Percentiles rank a stretch among this genome's conserved stretches.
Evolutionary conservation across 176 grass and related monocot genomes (phyloP).

Genomic region (Elaeis guineensis): DNA sequence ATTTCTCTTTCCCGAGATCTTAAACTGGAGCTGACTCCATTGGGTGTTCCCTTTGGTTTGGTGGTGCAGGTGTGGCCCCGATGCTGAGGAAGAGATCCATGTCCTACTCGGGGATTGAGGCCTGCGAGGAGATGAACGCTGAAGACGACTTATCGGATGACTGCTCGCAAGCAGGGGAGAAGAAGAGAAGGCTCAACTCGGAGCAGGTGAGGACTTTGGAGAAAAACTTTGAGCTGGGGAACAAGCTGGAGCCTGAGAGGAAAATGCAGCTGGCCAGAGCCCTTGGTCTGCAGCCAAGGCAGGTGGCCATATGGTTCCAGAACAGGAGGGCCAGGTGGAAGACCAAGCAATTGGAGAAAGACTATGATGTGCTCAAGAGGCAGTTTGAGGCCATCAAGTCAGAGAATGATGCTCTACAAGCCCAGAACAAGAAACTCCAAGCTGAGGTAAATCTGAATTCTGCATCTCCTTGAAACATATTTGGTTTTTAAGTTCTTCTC

Average conservation of each 20-base stretch:
- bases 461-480: no score
- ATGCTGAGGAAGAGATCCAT: conserved; percentile 78
- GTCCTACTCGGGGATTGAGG: conserved; percentile 27
- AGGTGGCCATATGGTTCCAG: conserved; percentile 96
- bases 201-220: conserved; percentile 95
- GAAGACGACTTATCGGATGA: conserved; percentile 90
- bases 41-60: neutral
- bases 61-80: conserved; percentile 49
- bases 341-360: conserved; percentile 91
- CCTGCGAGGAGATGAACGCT: conserved; percentile 25
- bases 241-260: conserved; percentile 85
- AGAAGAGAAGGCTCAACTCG: conserved; percentile 90
- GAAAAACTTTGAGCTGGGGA: conserved; percentile 92
- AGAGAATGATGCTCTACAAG: conserved; percentile 65
- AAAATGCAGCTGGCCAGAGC: conserved; percentile 74
- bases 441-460: conserved; percentile 37
- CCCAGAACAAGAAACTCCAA: conserved; percentile 89
- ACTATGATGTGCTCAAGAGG: conserved; percentile 68
- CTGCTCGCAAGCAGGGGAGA: conserved; percentile 76
- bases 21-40: neutral
- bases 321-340: conserved; percentile 85
- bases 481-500: neutral
- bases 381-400: conserved; percentile 75
- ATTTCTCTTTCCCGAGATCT: neutral
- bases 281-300: conserved; percentile 66